Evolutionary conservation across 2,329 filamentous ascomycete genomes (phyloP).

Genomic region (Proliferodiscus dingleyae): DNA sequence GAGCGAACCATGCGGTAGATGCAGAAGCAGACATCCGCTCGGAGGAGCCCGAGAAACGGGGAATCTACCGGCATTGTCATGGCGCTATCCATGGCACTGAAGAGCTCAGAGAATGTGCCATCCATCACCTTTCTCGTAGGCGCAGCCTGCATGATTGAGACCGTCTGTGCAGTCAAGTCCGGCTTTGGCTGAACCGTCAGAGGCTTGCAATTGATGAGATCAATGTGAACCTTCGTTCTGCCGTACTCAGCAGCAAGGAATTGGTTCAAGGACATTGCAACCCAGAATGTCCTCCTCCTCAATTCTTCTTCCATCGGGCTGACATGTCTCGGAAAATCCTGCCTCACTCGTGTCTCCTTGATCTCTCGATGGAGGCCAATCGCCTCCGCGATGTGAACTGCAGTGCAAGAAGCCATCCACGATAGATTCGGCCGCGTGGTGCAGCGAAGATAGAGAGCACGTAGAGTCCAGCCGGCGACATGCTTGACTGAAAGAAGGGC

Average conservation of each 20-base stretch:
- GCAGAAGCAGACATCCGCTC: conserved; percentile 19
- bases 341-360: conserved; percentile 6
- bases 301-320: conserved; percentile 9
- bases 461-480: conserved; percentile 24
- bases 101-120: conserved; percentile 1
- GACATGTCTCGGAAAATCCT: conserved; percentile 6
- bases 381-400: conserved; percentile 27
- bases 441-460: conserved; percentile 25
- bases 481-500: conserved; percentile 16
- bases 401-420: conserved; percentile 24
- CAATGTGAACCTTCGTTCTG: conserved; percentile 16
- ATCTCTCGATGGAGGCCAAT: conserved; percentile 28
- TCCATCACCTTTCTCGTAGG: conserved; percentile 1
- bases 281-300: conserved; percentile 22
- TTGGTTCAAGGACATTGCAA: conserved; percentile 17
- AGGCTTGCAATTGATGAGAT: conserved; percentile 13
- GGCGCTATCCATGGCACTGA: neutral
- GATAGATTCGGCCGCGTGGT: conserved; percentile 25
- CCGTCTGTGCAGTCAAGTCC: conserved; percentile 14
- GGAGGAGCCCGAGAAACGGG: conserved; percentile 11
- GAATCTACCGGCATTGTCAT: conserved; percentile 1
- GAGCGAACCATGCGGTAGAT: conserved; percentile 15
- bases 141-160: conserved; percentile 15
- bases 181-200: conserved; percentile 1
- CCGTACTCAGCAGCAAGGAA: conserved; percentile 21